Evolutionary conservation across 208 protist genomes (phyloP), one percentile per base, ranked within the genome.

Genomic region (Trypanosoma scelopori): DNA sequence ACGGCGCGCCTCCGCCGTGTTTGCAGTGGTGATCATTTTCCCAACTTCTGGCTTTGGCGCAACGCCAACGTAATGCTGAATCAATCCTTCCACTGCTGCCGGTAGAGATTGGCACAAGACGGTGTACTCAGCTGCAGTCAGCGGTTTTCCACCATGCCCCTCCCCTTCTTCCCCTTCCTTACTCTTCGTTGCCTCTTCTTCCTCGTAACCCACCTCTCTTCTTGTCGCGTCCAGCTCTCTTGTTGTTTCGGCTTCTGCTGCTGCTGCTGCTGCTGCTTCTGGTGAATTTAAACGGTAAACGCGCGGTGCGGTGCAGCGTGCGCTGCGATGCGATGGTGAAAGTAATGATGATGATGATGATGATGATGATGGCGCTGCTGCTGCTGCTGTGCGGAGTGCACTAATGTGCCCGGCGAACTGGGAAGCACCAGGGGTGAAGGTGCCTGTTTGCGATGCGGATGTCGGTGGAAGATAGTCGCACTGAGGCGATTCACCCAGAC

Each of bases 81-180:
- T 59, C 18, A 81, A 50, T 1, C 43, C 46, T 65, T 91, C 86
- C 13, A 91, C 71, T 12, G 39, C 30, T 9, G 50, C 47, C 0
- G 69, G 53, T 18, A 74, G 30, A 3, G 60, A 56, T n/a, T 88
- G 67, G 47, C 82, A 87, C 22, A 95, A 76, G 4, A 93, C 55
- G 15, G 85, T 91, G 77, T 83, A 93, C 76, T 95, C 86, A 5
- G 83, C 90, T 11, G 90, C 78, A 6, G 87, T 93, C 58, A 89
- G 60, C 4, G 82, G 79, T n/a, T 71, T 84, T 71, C 35, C 20
- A n/a, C 16, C 27, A 20, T 16, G 37, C 5, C 5, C 45, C 23
- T 5, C 25, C 53, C 39, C 5, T 61, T 49, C 37, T 35, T 48
- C 2, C 1, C 23, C 22, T 46, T 1, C 25, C 42, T 27, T 0